phyloP scores from a whole-genome alignment of 2,329 filamentous ascomycete genomes.

The Leptographium galeiforme region DNA sequence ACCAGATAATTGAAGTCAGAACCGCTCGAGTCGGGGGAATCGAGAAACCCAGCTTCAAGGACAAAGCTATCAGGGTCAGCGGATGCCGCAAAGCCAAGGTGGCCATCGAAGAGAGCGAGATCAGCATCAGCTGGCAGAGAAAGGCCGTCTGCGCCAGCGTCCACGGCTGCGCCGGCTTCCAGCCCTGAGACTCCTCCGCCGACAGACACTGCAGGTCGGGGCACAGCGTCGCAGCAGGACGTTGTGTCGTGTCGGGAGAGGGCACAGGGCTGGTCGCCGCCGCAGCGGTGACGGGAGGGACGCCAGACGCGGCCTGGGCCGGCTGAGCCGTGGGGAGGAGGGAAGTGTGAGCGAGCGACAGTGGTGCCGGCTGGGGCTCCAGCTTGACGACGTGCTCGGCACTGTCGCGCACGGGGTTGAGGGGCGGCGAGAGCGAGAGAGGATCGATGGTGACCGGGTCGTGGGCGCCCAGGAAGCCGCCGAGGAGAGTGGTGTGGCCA shows the following conservation, averaged over 20 bases:
- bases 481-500: constrained; percentile 18
- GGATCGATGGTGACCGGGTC: constrained; percentile 42
- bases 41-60: constrained; percentile 63
- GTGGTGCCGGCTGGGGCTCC: neutral
- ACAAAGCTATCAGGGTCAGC: constrained; percentile 60
- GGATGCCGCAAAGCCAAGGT: constrained; percentile 55
- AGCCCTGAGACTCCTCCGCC: constrained; percentile 44
- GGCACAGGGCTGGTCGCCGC: constrained; percentile 18
- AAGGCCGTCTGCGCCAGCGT: constrained; percentile 27
- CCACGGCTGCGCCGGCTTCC: constrained; percentile 29
- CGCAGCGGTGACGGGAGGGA: constrained; percentile 11
- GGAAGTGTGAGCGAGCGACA: neutral
- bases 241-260: constrained; percentile 94
- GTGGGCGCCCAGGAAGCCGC: constrained; percentile 27
- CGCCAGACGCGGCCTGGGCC: neutral
- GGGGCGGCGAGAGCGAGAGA: constrained; percentile 44
- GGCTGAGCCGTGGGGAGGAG: neutral
- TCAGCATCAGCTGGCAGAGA: constrained; percentile 41
- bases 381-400: neutral
- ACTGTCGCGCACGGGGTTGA: constrained; percentile 36
- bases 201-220: constrained; percentile 98
- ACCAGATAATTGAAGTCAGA: constrained; percentile 54
- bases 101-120: constrained; percentile 55
- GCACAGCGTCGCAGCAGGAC: constrained; percentile 99
- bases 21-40: constrained; percentile 55